These are phyloP conservation scores for Citrus mangshanensis DNA, from an alignment of 345 rosid species.

Conservation along the genomic window DNA sequence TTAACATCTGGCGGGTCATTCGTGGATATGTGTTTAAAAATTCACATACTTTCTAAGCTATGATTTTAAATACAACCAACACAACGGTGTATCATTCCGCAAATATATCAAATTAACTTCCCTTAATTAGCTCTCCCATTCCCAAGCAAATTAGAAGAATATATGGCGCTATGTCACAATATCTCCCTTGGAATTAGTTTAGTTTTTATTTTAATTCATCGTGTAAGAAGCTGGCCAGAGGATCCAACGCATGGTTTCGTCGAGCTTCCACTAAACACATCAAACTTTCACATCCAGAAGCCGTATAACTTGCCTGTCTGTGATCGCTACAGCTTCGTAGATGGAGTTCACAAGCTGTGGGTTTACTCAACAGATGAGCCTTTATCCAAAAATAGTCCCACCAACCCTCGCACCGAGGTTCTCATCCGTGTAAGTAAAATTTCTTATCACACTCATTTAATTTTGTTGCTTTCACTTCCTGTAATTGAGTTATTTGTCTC, in stretches of 20 bases:
- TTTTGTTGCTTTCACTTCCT: background rate
- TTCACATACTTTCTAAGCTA: no score
- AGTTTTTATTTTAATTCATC: no score
- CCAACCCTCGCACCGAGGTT: background rate
- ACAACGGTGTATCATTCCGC: no score
- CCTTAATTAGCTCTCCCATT: no score
- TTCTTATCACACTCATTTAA: no score
- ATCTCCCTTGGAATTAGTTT: background rate
- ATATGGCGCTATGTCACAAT: no score
- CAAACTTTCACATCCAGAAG: background rate
- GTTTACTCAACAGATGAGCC: background rate
- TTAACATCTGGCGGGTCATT: no score
- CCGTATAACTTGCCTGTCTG: background rate
- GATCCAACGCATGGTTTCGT: background rate
- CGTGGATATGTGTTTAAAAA: no score
- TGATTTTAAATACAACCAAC: no score
- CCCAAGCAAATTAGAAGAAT: no score
- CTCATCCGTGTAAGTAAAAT: background rate
- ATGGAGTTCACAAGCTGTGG: constrained; percentile 7
- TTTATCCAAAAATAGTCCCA: background rate
- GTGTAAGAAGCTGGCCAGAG: background rate
- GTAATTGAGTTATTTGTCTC: no score
- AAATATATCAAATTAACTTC: no score
- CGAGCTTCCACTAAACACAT: background rate
- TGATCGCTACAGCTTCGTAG: background rate